phyloP scores from a whole-genome alignment of 2,329 filamentous ascomycete species.

The Cyclaneusma minus region DNA sequence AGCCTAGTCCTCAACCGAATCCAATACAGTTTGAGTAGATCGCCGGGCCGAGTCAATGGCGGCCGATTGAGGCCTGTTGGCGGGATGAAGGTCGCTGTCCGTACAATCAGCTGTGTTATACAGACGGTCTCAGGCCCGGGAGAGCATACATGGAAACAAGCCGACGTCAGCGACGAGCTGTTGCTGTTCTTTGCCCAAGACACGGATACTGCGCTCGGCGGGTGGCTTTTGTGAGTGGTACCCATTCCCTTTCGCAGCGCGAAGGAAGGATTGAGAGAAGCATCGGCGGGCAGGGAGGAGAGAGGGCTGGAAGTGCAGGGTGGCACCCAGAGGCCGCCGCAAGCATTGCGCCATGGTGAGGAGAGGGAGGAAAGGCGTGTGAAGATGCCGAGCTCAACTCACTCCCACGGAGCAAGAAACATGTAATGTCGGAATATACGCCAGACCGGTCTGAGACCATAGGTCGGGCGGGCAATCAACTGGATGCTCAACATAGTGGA shows the following conservation, averaged over 20 bases:
- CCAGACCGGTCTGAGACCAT: too few species aligned
- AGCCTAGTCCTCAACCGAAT: slow-evolving; percentile 9
- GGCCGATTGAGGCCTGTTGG: slow-evolving; percentile 17
- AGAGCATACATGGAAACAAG: slow-evolving; percentile 7
- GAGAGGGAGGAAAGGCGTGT: too few species aligned
- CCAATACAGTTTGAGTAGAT: slow-evolving; percentile 15
- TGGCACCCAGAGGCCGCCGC: slow-evolving; percentile 10
- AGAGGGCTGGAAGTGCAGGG: slow-evolving; percentile 4
- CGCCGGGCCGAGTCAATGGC: slow-evolving; percentile 11
- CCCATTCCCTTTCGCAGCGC: slow-evolving; percentile 3
- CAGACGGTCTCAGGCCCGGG: slow-evolving; percentile 7
- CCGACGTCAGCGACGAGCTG: slow-evolving; percentile 8
- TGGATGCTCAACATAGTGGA: too few species aligned
- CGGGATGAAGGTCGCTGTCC: slow-evolving; percentile 20
- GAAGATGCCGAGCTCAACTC: too few species aligned
- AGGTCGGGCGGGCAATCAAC: too few species aligned
- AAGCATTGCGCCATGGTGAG: slow-evolving; percentile 11
- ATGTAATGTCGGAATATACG: too few species aligned
- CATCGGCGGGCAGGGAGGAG: slow-evolving; percentile 6
- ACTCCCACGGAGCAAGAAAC: too few species aligned
- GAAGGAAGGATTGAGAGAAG: slow-evolving; percentile 11
- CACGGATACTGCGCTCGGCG: slow-evolving; percentile 3
- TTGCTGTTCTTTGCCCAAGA: slow-evolving; percentile 2
- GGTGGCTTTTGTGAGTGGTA: slow-evolving; percentile 2
- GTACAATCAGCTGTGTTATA: slow-evolving; percentile 9